These are phyloP conservation scores for Eleusine indica DNA, from an alignment of 176 grass and related monocot genomes.

Conservation along the genomic window DNA sequence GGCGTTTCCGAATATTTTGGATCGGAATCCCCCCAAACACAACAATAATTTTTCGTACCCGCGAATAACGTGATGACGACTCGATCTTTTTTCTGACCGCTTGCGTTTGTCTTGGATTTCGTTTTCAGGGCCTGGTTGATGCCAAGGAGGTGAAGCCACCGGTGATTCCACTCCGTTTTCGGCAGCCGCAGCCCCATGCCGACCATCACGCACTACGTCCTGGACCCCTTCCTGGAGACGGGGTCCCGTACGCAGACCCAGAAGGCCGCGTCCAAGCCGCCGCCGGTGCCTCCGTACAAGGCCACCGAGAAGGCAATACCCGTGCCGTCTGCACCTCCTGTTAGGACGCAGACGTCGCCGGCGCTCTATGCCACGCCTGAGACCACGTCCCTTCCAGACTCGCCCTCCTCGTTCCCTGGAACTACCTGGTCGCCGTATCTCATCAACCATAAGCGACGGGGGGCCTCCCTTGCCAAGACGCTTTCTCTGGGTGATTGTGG, in stretches of 20 bases:
- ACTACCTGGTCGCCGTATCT: constrained; percentile 77
- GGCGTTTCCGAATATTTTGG: constrained; percentile 49
- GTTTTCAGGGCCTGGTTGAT: constrained; percentile 49
- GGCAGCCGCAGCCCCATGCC: constrained; percentile 53
- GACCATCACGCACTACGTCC: constrained; percentile 61
- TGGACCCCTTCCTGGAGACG: constrained; percentile 67
- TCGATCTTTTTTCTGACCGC: constrained; percentile 34
- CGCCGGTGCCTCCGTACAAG: constrained; percentile 19
- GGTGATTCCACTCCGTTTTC: constrained; percentile 18
- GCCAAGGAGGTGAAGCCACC: constrained; percentile 31
- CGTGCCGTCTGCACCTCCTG: constrained; percentile 46
- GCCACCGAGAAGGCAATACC: constrained; percentile 33
- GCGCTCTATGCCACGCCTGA: constrained; percentile 73
- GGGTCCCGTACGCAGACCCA: constrained; percentile 38
- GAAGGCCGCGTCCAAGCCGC: constrained; percentile 35
- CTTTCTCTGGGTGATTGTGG: constrained; percentile 40
- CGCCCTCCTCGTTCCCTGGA: constrained; percentile 69
- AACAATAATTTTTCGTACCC: background rate
- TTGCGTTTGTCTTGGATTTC: constrained; percentile 8
- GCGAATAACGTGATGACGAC: background rate
- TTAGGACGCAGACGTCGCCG: constrained; percentile 53
- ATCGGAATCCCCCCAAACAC: constrained; percentile 39
- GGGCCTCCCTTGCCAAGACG: constrained; percentile 59
- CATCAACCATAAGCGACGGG: constrained; percentile 87
- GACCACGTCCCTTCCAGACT: constrained; percentile 67